Conservation (phyloP, 345 rosid species). For the Excoecaria cochinchinensis region DNA sequence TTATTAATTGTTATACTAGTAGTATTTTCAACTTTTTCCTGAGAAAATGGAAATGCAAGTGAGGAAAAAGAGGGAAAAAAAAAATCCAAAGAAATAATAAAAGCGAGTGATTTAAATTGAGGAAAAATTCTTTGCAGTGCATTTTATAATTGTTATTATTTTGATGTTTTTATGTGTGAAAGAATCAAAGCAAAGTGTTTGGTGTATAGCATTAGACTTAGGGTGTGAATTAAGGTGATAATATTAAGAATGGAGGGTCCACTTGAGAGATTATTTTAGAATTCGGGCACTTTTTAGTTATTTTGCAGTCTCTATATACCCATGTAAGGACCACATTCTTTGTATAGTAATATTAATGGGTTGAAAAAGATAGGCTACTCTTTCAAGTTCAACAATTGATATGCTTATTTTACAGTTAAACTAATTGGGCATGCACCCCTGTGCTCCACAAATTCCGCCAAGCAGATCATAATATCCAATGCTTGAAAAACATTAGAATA, state of each 20-base stretch:
- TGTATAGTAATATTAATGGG: conserved; percentile 5
- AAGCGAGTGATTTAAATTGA: conserved; percentile 39
- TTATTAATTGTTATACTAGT: conserved; percentile 31
- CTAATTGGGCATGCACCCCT: too few species aligned
- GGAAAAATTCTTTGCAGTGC: conserved; percentile 16
- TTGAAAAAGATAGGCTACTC: neutral
- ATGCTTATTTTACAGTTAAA: conserved; percentile 3
- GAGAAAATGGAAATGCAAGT: conserved; percentile 33
- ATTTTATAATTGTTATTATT: neutral
- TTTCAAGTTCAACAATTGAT: conserved; percentile 9
- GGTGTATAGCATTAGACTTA: neutral
- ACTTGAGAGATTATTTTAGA: too few species aligned
- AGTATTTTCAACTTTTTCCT: conserved; percentile 39
- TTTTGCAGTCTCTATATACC: neutral
- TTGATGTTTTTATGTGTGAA: conserved; percentile 12
- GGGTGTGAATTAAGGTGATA: neutral
- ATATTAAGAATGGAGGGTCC: neutral
- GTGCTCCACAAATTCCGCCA: too few species aligned
- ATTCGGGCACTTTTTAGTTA: too few species aligned
- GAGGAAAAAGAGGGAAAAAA: conserved; percentile 15
- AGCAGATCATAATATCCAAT: too few species aligned
- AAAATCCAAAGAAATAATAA: conserved; percentile 35
- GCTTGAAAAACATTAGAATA: too few species aligned
- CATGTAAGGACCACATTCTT: conserved; percentile 2
- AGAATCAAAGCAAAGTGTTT: conserved; percentile 1